Base-by-base conservation (phyloP, 495 filamentous ascomycete genomes). In the Daldinia decipiens region DNA sequence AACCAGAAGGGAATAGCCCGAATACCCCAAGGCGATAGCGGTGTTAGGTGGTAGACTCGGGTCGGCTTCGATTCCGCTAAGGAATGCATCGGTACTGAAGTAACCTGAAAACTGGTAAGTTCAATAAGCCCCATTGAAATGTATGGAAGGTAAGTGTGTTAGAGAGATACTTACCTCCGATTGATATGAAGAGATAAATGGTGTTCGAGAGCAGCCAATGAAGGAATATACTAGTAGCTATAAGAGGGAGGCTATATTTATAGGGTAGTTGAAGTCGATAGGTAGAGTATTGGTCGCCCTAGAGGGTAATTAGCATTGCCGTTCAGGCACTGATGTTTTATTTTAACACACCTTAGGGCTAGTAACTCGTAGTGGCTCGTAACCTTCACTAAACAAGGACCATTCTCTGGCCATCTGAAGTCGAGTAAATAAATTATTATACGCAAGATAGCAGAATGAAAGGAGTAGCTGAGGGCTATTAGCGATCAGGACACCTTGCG, bases 291-390 rank as follows among this genome's bases (percentile, higher is more conserved):
- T 86, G 82, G 3, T 64, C 60, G 1, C 79, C 79, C 40, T 71
- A 17, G 11, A n/a, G 5, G 27, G 27, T 8, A 39, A 17, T 69
- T 8, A 62, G 57, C 31, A 47, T 24, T 26, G 4, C 27, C 38
- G 13, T 26, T 45, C 32, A n/a, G 29, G 15, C 4, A 9, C 11
- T 12, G 6, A 12, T 4, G 27, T 15, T 7, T 29, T 24, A 43
- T 31, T 4, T 12, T 29, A 24, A 43, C 67, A 26, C 40, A 67
- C 73, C 54, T 75, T 62, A 0, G 84, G 82, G 11, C 73, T 67
- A 0, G 84, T 84, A 4, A 88, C 84, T 7, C 87, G 79, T 1
- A 88, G 76, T 0, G 74, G 58, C 50, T 81, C 80, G n/a, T 77
- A 78, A 1, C 64, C n/a, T 51, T 67, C 13, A 24, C 64, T 59